phyloP scores from a whole-genome alignment of 768 basidiomycete genomes.

The Psilocybe cubensis region DNA sequence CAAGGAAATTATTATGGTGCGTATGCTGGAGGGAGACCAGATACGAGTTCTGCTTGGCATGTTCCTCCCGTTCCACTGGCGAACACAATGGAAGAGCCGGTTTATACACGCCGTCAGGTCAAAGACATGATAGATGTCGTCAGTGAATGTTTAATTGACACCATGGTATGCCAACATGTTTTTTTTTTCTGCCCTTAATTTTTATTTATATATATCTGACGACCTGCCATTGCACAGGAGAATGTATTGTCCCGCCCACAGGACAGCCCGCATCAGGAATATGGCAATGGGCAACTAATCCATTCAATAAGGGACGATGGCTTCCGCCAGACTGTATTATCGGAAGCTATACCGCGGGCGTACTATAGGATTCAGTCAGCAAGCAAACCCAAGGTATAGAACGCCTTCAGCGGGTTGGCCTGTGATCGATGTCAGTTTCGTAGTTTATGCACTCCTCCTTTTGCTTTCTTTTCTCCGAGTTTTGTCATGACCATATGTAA shows the following conservation, averaged over 20 bases:
- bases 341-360: slow-evolving; percentile 27
- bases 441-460: neutral
- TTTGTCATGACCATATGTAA: neutral
- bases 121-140: slow-evolving; percentile 34
- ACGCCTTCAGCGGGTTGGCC: neutral
- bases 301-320: slow-evolving; percentile 23
- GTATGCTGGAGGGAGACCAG: slow-evolving; percentile 10
- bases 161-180: slow-evolving; percentile 29
- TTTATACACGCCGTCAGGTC: slow-evolving; percentile 35
- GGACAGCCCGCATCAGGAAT: slow-evolving; percentile 16
- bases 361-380: slow-evolving; percentile 25
- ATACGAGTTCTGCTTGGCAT: slow-evolving; percentile 17
- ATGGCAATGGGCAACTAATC: slow-evolving; percentile 21
- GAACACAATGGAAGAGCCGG: slow-evolving; percentile 23
- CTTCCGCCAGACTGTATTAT: slow-evolving; percentile 26
- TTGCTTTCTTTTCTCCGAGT: neutral
- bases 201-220: neutral
- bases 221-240: slow-evolving; percentile 17
- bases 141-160: slow-evolving; percentile 30
- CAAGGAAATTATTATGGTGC: slow-evolving; percentile 18
- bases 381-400: slow-evolving; percentile 7
- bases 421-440: neutral
- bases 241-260: slow-evolving; percentile 23
- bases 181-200: neutral
- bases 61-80: slow-evolving; percentile 11